Percentiles rank a stretch among this genome's conserved stretches.
Conservation (phyloP, 2,329 filamentous ascomycete species). For the Cladophialophora exuberans region DNA sequence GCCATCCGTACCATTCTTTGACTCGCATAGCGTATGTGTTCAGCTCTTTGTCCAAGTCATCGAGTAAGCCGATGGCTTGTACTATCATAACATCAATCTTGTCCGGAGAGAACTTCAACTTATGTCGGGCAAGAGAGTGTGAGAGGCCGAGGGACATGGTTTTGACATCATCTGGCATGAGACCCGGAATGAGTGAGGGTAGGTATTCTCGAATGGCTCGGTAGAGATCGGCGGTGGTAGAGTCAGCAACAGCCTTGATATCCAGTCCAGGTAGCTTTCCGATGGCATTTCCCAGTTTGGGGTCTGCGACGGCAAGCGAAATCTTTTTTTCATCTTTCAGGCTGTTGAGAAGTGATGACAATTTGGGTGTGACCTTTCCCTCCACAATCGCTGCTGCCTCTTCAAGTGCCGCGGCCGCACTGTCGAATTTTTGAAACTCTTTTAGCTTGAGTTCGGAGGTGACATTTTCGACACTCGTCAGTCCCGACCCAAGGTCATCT, state of each 20-base stretch:
- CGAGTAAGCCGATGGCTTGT: slow-evolving; percentile 89
- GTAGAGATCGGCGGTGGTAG: slow-evolving; percentile 83
- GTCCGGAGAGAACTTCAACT: slow-evolving; percentile 97
- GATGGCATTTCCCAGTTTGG: slow-evolving; percentile 89
- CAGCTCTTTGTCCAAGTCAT: slow-evolving; percentile 97
- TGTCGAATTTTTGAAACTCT: slow-evolving; percentile 97
- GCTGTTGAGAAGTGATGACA: slow-evolving; percentile 78
- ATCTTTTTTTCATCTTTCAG: slow-evolving; percentile 98
- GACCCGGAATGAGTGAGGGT: slow-evolving; percentile 84
- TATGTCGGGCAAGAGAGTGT: slow-evolving; percentile 94
- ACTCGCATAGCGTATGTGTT: slow-evolving; percentile 99
- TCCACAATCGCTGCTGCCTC: slow-evolving; percentile 88
- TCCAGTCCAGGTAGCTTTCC: slow-evolving; percentile 87
- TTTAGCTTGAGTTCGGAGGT: slow-evolving; percentile 90
- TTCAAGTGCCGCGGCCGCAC: slow-evolving; percentile 83
- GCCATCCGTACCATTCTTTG: slow-evolving; percentile 99
- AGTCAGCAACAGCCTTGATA: slow-evolving; percentile 81
- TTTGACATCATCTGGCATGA: slow-evolving; percentile 81
- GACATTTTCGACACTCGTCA: slow-evolving; percentile 79
- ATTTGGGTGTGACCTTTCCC: slow-evolving; percentile 89
- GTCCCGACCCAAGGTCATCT: slow-evolving; percentile 74
- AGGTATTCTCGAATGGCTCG: slow-evolving; percentile 92
- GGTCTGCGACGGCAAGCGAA: slow-evolving; percentile 89
- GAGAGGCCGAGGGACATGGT: slow-evolving; percentile 96
- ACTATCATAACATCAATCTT: slow-evolving; percentile 99